These are phyloP conservation scores for Apiosordaria backusii DNA, from an alignment of 495 filamentous ascomycete genomes.

Conservation along the genomic window DNA sequence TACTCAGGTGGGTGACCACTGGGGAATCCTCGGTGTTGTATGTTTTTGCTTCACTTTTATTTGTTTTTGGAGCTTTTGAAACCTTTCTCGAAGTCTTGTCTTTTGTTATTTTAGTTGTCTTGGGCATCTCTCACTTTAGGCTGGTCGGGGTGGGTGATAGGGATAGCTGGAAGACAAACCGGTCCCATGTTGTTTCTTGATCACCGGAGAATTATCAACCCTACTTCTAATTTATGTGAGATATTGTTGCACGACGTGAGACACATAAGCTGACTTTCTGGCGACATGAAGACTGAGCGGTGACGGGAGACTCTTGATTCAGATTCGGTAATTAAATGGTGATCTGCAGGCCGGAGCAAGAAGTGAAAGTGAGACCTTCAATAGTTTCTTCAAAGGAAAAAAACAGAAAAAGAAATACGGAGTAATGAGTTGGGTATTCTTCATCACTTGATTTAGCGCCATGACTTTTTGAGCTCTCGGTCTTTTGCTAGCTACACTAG, in stretches of 20 bases:
- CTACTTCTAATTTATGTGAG: no score
- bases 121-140: background rate
- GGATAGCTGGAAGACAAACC: no score
- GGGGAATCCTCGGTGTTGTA: background rate
- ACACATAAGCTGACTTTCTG: no score
- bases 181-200: no score
- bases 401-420: background rate
- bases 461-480: no score
- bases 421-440: no score
- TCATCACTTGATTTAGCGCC: no score
- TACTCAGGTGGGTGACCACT: background rate
- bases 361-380: no score
- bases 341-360: background rate
- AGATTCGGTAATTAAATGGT: background rate
- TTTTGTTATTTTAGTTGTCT: background rate
- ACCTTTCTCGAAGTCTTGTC: background rate
- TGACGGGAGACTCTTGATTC: background rate
- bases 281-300: no score
- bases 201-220: no score
- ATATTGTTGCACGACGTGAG: no score
- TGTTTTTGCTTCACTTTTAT: background rate
- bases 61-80: background rate
- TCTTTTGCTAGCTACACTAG: no score
- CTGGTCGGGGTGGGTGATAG: background rate
- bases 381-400: background rate